Conservation (phyloP, 2,329 filamentous ascomycete genomes). For the Trichoderma afroharzianum region DNA sequence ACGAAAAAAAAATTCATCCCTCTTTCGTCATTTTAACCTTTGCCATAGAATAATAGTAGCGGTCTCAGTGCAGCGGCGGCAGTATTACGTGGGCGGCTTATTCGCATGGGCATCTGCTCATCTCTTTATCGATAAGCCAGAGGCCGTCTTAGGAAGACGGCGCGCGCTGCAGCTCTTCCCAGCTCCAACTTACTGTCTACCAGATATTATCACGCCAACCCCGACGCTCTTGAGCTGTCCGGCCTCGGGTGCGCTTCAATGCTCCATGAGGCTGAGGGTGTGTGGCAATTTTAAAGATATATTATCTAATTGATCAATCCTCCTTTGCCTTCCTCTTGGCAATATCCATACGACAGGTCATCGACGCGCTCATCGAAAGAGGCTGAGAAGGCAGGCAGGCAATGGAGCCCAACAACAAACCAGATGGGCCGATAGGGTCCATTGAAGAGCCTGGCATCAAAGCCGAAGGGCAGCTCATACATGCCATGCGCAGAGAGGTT, state of each 20-base stretch:
- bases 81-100: background rate
- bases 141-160: background rate
- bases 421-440: slow-evolving; percentile 41
- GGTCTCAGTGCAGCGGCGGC: background rate
- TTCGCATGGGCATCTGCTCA: background rate
- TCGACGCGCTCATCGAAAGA: background rate
- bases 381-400: background rate
- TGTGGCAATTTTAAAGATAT: background rate
- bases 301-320: background rate
- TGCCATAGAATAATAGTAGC: background rate
- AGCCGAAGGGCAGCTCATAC: slow-evolving; percentile 57
- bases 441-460: slow-evolving; percentile 63
- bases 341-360: background rate
- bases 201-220: background rate
- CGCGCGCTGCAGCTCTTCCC: background rate
- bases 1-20: background rate
- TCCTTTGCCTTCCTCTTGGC: background rate
- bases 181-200: background rate
- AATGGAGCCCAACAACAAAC: slow-evolving; percentile 28
- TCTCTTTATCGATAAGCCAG: slow-evolving; percentile 6
- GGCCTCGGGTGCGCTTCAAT: background rate
- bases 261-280: background rate
- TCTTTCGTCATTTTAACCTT: background rate
- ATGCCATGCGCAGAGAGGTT: slow-evolving; percentile 66
- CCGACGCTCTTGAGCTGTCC: background rate